phyloP scores from a whole-genome alignment of 164 flowering plant species.

The Dillenia turbinata region DNA sequence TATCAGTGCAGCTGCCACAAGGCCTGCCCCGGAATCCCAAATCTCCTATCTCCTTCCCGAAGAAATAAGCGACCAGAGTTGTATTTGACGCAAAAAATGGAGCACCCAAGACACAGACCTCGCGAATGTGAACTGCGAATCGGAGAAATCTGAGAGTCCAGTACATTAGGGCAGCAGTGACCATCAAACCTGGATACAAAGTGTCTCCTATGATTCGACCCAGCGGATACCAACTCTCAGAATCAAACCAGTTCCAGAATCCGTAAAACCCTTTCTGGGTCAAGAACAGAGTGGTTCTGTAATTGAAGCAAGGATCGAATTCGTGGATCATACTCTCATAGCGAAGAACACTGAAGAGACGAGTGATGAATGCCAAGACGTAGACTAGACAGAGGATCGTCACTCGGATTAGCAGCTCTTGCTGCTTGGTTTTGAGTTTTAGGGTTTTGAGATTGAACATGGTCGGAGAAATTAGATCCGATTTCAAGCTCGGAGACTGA shows the following conservation, averaged over 20 bases:
- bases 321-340: slow-evolving; percentile 99
- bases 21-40: slow-evolving; percentile 93
- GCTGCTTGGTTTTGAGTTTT: slow-evolving; percentile 83
- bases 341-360: slow-evolving; percentile 85
- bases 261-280: slow-evolving; percentile 87
- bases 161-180: slow-evolving; percentile 79
- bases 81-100: slow-evolving; percentile 97
- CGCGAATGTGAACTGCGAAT: slow-evolving; percentile 86
- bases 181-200: slow-evolving; percentile 95
- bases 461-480: slow-evolving; percentile 12
- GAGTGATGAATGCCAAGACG: slow-evolving; percentile 71
- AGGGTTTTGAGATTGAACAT: slow-evolving; percentile 32
- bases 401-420: slow-evolving; percentile 83
- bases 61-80: slow-evolving; percentile 88
- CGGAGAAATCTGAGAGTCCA: slow-evolving; percentile 56
- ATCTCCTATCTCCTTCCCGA: slow-evolving; percentile 92
- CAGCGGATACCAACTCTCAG: slow-evolving; percentile 94
- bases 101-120: slow-evolving; percentile 91
- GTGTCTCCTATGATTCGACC: slow-evolving; percentile 96
- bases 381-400: slow-evolving; percentile 63
- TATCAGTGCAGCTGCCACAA: slow-evolving; percentile 86
- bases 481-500: slow-evolving; percentile 8
- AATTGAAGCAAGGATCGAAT: slow-evolving; percentile 96
- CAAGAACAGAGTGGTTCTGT: slow-evolving; percentile 73
- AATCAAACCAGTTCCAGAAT: slow-evolving; percentile 99